Conservation (phyloP, 2,329 filamentous ascomycete genomes). For the Emmonsiellopsis sp. region DNA sequence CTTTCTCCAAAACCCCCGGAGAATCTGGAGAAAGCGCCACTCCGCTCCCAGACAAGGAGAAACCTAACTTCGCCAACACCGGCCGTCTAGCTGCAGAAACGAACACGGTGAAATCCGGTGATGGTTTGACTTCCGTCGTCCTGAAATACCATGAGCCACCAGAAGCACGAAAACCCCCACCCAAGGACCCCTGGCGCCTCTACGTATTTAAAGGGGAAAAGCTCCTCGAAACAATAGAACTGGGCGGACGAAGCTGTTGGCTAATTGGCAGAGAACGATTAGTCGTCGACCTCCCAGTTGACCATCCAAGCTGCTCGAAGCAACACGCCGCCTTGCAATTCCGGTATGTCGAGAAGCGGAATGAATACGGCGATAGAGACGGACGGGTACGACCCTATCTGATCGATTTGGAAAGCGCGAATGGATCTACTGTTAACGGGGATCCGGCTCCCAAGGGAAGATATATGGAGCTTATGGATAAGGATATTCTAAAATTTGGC, state of each 20-base stretch:
- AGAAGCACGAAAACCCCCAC: constrained; percentile 78
- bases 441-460: constrained; percentile 62
- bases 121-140: constrained; percentile 57
- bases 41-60: constrained; percentile 50
- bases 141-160: constrained; percentile 95
- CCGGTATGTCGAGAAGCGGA: constrained; percentile 68
- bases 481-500: constrained; percentile 83
- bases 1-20: constrained; percentile 27
- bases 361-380: constrained; percentile 77
- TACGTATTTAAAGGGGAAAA: constrained; percentile 85
- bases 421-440: constrained; percentile 77
- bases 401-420: constrained; percentile 87
- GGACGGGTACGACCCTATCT: constrained; percentile 78
- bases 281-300: constrained; percentile 73
- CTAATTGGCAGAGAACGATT: constrained; percentile 70
- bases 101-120: constrained; percentile 57
- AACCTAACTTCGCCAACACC: constrained; percentile 74
- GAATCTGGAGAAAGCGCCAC: constrained; percentile 16
- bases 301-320: constrained; percentile 88
- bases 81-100: constrained; percentile 80
- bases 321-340: constrained; percentile 96
- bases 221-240: constrained; percentile 69
- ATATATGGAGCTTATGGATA: constrained; percentile 78
- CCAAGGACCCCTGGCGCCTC: constrained; percentile 73
- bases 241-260: constrained; percentile 77